Base-by-base conservation (phyloP, 257 asterid genomes). In the Cinchona pubescens region DNA sequence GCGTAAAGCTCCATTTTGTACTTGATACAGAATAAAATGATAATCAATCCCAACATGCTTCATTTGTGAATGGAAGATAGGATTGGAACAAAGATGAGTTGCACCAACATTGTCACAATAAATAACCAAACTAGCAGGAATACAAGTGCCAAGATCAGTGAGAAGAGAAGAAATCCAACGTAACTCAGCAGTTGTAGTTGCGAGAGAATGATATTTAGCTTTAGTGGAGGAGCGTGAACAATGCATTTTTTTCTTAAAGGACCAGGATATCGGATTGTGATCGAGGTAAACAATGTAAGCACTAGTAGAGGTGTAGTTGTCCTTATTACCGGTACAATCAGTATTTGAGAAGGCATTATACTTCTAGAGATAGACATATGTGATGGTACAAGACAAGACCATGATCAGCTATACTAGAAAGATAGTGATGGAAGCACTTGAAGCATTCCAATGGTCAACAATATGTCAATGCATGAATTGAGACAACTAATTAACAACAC, bases 61-160 rank as follows among this genome's bases (percentile, higher is more conserved):
- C 62, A 40, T 74, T 23, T 71, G 46, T 0, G 63, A 74, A 27
- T 62, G 71, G 29, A 74, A 63, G 0, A 74, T 29, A 3, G 42
- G 63, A 45, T 74, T 71, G 15, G 75, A 30, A 29, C 61, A 61
- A 11, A 74, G 16, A 40, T 60, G n/a, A 0, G 32, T 61, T 2
- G 48, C 61, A 27, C 78, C 71, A 12, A 74, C 21, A 29, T 74
- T 74, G 10, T 74, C 78, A 27, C 43, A 60, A 12, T n/a, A 61
- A 1, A 74, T 12, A 19, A n/a, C 23, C 6, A 56, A 25, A 0
- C 18, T 3, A 14, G n/a, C 3, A 7, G 27, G 7, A 1, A 14
- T 14, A 0, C 7, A 0, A 18, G 42, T 18, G 0, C 61, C 37
- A 19, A 74, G 59, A 1, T 74, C 61, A 6, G 4, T 3, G 0